Conservation (phyloP, 306 rosid species). For the Cucumis sativus region DNA sequence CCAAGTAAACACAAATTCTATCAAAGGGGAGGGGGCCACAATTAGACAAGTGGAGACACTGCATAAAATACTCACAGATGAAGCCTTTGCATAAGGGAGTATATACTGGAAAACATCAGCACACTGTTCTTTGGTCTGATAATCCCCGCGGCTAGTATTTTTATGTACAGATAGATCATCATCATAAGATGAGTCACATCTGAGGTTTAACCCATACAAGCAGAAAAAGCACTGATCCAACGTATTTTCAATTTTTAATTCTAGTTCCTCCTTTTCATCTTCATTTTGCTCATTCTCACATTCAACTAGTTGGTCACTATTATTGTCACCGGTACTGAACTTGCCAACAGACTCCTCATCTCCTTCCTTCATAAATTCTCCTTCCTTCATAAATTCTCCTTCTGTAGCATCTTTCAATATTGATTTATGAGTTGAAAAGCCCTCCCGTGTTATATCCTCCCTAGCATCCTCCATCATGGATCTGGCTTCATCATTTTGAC, state of each 20-base stretch:
- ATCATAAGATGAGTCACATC: conserved; percentile 84
- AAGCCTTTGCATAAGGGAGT: conserved; percentile 93
- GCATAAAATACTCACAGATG: conserved; percentile 59
- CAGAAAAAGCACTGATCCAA: conserved; percentile 95
- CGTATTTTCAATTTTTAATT: conserved; percentile 65
- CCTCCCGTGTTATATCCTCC: conserved; percentile 31
- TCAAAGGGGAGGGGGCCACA: not conserved
- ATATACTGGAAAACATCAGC: conserved; percentile 92
- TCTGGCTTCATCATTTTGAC: conserved; percentile 31
- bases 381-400: conserved; percentile 36
- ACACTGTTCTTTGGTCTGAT: conserved; percentile 92
- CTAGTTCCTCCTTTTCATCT: conserved; percentile 91
- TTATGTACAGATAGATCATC: conserved; percentile 79
- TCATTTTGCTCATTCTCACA: conserved; percentile 48
- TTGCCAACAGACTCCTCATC: conserved; percentile 28
- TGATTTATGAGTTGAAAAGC: conserved; percentile 23
- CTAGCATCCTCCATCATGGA: conserved; percentile 27
- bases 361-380: conserved; percentile 30
- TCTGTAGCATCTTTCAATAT: conserved; percentile 31
- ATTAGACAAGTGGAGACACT: not conserved
- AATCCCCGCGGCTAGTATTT: conserved; percentile 92
- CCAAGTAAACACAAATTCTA: not conserved
- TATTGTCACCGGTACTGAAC: conserved; percentile 29
- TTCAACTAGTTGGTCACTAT: conserved; percentile 35
- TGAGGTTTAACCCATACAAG: conserved; percentile 81